These are phyloP conservation scores for Haplosporangium gracile DNA, from an alignment of 192 early-diverging fungal species.

Conservation along the genomic window DNA sequence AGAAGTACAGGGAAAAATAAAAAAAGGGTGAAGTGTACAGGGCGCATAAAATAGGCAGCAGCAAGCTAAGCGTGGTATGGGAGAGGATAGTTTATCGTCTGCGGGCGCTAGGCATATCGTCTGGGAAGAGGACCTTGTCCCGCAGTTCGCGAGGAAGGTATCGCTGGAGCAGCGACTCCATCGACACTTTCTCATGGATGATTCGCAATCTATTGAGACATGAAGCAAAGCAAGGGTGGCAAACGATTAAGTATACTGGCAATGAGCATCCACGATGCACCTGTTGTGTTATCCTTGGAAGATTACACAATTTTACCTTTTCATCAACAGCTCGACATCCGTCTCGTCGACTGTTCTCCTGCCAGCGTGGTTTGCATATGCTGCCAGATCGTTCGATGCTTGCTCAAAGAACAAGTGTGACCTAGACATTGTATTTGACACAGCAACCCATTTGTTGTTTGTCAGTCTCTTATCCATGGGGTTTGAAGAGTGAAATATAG, in stretches of 20 bases:
- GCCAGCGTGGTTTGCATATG: conserved; percentile 57
- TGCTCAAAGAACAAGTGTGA: conserved; percentile 58
- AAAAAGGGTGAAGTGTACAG: not conserved
- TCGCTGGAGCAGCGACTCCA: conserved; percentile 52
- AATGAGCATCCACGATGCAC: not conserved
- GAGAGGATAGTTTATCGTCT: not conserved
- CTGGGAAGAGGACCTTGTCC: conserved; percentile 47
- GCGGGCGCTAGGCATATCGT: conserved; percentile 19
- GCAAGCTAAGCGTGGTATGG: not conserved
- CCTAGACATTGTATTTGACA: conserved; percentile 7
- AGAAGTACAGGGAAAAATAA: conserved; percentile 2
- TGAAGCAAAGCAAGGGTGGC: not conserved
- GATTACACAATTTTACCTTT: conserved; percentile 27
- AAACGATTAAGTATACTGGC: not conserved
- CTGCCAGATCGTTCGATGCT: conserved; percentile 48
- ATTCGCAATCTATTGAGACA: conserved; percentile 33
- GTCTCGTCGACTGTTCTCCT: conserved; percentile 52
- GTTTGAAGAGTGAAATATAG: too few species aligned
- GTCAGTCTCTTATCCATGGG: not conserved
- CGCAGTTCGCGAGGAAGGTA: conserved; percentile 54
- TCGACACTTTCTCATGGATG: conserved; percentile 39
- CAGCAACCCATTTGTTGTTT: not conserved
- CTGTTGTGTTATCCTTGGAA: not conserved
- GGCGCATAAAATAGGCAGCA: not conserved
- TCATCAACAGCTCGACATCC: conserved; percentile 56